phyloP scores from a whole-genome alignment of 495 filamentous ascomycete genomes.

The Durotheca rogersii region DNA sequence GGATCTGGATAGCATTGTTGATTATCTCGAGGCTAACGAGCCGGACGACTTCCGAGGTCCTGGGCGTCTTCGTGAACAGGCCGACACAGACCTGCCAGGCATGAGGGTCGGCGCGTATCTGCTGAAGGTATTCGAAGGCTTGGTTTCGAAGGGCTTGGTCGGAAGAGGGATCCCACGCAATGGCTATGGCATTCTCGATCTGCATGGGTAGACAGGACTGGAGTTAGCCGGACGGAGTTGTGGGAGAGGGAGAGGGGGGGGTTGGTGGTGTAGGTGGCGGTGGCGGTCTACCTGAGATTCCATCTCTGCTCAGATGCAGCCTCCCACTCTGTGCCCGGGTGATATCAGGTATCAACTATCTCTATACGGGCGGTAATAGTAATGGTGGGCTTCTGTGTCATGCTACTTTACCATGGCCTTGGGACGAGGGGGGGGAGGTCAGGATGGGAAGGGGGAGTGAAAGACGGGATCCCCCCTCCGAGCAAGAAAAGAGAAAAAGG shows the following conservation, averaged over 20 bases:
- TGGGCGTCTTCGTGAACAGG: conserved; percentile 82
- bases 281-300: conserved; percentile 35
- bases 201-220: conserved; percentile 35
- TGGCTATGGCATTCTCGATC: conserved; percentile 91
- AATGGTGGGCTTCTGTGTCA: conserved; percentile 25
- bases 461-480: too few species aligned
- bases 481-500: conserved; percentile 6
- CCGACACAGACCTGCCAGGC: conserved; percentile 84
- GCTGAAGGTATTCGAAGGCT: conserved; percentile 84
- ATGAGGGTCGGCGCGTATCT: conserved; percentile 71
- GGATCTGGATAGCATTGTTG: conserved; percentile 80
- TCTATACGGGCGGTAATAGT: conserved; percentile 4
- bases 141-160: conserved; percentile 74
- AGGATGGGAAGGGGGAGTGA: background rate
- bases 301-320: conserved; percentile 35
- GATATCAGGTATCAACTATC: conserved; percentile 17
- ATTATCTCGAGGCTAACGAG: conserved; percentile 86
- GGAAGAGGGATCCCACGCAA: conserved; percentile 76
- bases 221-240: background rate
- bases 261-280: background rate
- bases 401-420: conserved; percentile 27
- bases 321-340: conserved; percentile 23
- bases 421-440: background rate
- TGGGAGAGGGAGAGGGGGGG: background rate
- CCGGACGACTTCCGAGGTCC: conserved; percentile 77